phyloP scores from a whole-genome alignment of 805 yeast species.

The Sugiyamaella lignohabitans region DNA sequence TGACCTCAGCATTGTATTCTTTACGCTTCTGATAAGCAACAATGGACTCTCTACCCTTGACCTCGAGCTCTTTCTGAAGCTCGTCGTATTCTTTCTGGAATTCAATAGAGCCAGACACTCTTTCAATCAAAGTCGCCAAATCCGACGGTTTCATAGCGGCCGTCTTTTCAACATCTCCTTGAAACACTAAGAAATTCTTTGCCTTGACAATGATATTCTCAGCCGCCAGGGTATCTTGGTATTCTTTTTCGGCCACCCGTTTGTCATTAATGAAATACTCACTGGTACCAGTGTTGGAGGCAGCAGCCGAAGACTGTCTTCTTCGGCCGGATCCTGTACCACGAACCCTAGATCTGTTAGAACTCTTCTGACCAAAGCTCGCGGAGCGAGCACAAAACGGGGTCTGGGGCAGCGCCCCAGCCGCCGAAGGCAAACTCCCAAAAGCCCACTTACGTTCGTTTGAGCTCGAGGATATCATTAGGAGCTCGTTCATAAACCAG shows the following conservation, averaged over 20 bases:
- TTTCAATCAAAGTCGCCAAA: conserved; percentile 67
- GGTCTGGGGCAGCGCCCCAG: not conserved
- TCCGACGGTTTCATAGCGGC: conserved; percentile 82
- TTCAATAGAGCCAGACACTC: conserved; percentile 75
- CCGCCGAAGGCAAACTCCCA: not conserved
- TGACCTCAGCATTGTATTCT: conserved; percentile 63
- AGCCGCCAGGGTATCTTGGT: conserved; percentile 55
- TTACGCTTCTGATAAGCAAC: conserved; percentile 62
- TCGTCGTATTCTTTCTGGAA: conserved; percentile 58
- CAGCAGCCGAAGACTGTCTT: not conserved
- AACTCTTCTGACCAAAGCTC: not conserved
- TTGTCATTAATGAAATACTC: conserved; percentile 61
- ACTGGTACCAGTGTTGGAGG: conserved; percentile 48
- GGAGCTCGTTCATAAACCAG: conserved; percentile 61
- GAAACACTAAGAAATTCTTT: conserved; percentile 86
- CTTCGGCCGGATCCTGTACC: not conserved
- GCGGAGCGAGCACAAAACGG: not conserved
- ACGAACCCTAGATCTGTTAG: conserved; percentile 1
- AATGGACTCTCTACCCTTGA: conserved; percentile 51
- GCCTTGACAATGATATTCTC: conserved; percentile 87
- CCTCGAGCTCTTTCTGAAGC: conserved; percentile 56
- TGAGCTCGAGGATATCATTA: conserved; percentile 54
- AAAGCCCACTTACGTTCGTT: conserved; percentile 41
- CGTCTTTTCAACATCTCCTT: conserved; percentile 92
- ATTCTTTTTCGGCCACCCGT: conserved; percentile 56